Evolutionary conservation across 805 yeast species (phyloP), one percentile per base, ranked within the genome.

Genomic region (Starmerella apicola): DNA sequence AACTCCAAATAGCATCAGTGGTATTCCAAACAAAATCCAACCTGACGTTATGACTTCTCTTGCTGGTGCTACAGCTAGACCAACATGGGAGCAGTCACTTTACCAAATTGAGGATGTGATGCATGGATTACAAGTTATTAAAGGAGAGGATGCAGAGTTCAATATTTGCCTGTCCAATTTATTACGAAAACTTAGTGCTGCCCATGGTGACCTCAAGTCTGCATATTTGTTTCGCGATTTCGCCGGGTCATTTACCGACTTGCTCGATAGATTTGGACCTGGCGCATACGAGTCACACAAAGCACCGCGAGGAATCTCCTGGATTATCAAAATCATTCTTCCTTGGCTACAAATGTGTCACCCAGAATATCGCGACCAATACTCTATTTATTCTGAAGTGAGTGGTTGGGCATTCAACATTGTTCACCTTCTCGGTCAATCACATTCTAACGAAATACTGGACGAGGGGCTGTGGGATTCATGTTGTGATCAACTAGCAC

Each of bases 401-500:
- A 35, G 40, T 32, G 26, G 42, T 20, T 45, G 50, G 52, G 15
- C 38, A 4, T 36, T 41, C 18, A 31, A 45, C 10, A 29, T 49
- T 13, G 32, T 36, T n/a, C 3, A 21, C 13, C 18, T 22, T 7
- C 15, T 41, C 2, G 46, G 48, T 8, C 26, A 15, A 3, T 15
- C 26, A 8, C 24, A 30, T 23, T 30, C 37, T 10, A 22, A 31
- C 5, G 37, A 29, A 5, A 5, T 42, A 12, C 28, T 54, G 5
- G 33, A 40, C 12, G 36, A 44, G 2, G 45, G 41, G 1, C 35
- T 44, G 12, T 54, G 59, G 58, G 50, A 51, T 15, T 10, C 32
- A 2, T 37, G 53, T 28, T 38, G 45, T 9, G 53, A 53, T 2
- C 41, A 48, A 13, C 42, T 48, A 38, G 41, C 42, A 3, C 33